Conservation (phyloP, 768 basidiomycete genomes). For the Lactarius evosmus region DNA sequence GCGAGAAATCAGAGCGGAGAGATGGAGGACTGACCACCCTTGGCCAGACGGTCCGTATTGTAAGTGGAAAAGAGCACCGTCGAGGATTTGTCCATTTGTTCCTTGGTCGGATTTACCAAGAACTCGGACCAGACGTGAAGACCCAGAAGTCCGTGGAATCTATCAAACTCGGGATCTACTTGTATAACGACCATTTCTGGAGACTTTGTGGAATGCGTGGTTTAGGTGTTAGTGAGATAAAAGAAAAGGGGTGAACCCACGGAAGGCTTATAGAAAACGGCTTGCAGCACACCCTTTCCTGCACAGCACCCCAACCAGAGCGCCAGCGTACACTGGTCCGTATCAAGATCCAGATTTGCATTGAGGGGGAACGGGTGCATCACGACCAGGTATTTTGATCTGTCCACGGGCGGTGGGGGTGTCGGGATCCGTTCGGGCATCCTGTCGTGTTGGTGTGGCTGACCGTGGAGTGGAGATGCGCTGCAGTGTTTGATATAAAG, state of each 20-base stretch:
- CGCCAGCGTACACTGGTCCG: conserved; percentile 40
- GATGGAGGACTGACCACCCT: conserved; percentile 37
- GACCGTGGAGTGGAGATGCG: too few species aligned
- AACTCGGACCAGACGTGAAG: conserved; percentile 44
- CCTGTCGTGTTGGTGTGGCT: neutral
- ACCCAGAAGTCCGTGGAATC: conserved; percentile 40
- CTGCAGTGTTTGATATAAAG: too few species aligned
- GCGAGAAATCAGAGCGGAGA: neutral
- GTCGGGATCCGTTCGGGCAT: conserved; percentile 45
- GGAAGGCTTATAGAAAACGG: conserved; percentile 44
- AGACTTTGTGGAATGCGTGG: conserved; percentile 32
- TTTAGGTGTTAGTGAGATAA: neutral
- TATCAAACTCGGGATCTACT: conserved; percentile 34
- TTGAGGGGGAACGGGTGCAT: conserved; percentile 43
- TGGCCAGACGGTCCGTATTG: conserved; percentile 40
- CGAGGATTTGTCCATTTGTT: conserved; percentile 33
- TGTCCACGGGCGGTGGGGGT: conserved; percentile 44
- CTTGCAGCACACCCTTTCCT: conserved; percentile 36
- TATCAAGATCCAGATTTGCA: conserved; percentile 41
- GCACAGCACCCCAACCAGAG: conserved; percentile 45
- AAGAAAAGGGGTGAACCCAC: conserved; percentile 34
- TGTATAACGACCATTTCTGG: conserved; percentile 47
- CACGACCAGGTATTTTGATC: conserved; percentile 44
- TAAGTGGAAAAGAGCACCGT: conserved; percentile 43
- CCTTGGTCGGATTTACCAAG: conserved; percentile 34